These are phyloP conservation scores for Penstemon newberryi DNA, from an alignment of 257 asterid species.

Conservation along the genomic window DNA sequence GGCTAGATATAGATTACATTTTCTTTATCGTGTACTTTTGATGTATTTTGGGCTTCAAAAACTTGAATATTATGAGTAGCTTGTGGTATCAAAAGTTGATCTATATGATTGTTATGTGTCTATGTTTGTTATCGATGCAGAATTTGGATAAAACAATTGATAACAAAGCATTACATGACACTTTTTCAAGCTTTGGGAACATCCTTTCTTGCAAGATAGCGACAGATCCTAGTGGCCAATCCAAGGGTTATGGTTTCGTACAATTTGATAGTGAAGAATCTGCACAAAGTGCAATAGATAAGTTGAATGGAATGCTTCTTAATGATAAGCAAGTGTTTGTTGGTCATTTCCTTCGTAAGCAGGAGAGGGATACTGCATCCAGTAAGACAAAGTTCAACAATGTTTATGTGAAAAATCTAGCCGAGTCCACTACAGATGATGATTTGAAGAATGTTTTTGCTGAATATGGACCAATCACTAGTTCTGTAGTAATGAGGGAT, in stretches of 20 bases:
- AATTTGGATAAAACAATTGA: slow-evolving; percentile 33
- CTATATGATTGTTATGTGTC: too few species aligned
- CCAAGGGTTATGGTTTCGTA: slow-evolving; percentile 41
- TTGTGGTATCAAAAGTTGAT: too few species aligned
- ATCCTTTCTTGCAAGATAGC: slow-evolving; percentile 41
- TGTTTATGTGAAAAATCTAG: slow-evolving; percentile 35
- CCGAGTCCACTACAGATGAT: slow-evolving; percentile 35
- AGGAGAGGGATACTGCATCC: slow-evolving; percentile 30
- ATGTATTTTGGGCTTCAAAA: too few species aligned
- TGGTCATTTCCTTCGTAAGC: slow-evolving; percentile 36
- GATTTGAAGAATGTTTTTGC: slow-evolving; percentile 16
- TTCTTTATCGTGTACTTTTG: too few species aligned
- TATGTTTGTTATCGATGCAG: neutral
- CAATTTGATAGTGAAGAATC: slow-evolving; percentile 32
- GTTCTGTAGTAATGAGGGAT: neutral
- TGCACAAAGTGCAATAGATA: slow-evolving; percentile 37
- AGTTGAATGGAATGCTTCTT: slow-evolving; percentile 36
- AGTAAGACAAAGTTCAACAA: slow-evolving; percentile 24
- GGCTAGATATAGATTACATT: too few species aligned
- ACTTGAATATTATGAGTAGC: too few species aligned
- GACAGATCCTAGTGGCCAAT: slow-evolving; percentile 35
- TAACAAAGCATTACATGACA: slow-evolving; percentile 39
- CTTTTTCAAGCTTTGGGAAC: slow-evolving; percentile 36
- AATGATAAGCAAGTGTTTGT: slow-evolving; percentile 41
- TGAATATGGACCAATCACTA: neutral